These are phyloP conservation scores for Zalerion maritima DNA, from an alignment of 495 filamentous ascomycete genomes.

Conservation along the genomic window DNA sequence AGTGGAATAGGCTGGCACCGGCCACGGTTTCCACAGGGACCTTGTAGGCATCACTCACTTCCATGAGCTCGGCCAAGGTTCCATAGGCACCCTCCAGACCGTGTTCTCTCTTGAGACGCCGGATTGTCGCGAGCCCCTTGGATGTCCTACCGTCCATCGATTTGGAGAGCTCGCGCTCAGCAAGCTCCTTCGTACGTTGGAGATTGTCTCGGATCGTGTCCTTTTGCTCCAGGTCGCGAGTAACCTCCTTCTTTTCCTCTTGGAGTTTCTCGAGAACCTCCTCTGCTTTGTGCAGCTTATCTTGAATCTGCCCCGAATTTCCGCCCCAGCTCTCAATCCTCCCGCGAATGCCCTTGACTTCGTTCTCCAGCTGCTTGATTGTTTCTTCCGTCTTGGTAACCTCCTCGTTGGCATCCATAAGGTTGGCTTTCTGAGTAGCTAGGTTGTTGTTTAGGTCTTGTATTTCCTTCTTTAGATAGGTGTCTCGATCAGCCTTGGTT, in stretches of 20 bases:
- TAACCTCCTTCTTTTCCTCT: slow-evolving; percentile 83
- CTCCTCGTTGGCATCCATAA: slow-evolving; percentile 71
- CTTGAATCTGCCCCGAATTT: slow-evolving; percentile 51
- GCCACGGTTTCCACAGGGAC: slow-evolving; percentile 87
- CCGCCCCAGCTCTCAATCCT: slow-evolving; percentile 66
- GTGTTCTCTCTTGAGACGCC: slow-evolving; percentile 59
- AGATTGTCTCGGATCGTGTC: slow-evolving; percentile 63
- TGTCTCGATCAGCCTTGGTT: slow-evolving; percentile 76
- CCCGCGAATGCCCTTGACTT: slow-evolving; percentile 53
- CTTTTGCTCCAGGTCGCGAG: slow-evolving; percentile 80
- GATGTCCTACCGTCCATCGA: slow-evolving; percentile 84
- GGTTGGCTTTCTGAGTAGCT: slow-evolving; percentile 64
- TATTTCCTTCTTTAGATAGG: slow-evolving; percentile 66
- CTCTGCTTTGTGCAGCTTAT: slow-evolving; percentile 63
- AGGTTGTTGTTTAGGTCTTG: slow-evolving; percentile 63
- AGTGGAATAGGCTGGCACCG: slow-evolving; percentile 87
- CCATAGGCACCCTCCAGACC: slow-evolving; percentile 82
- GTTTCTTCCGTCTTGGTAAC: slow-evolving; percentile 58
- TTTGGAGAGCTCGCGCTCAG: slow-evolving; percentile 61
- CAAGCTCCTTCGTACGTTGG: slow-evolving; percentile 53
- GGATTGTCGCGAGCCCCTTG: slow-evolving; percentile 67
- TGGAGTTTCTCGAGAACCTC: slow-evolving; percentile 64
- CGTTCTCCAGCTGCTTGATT: slow-evolving; percentile 56
- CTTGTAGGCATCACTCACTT: slow-evolving; percentile 71
- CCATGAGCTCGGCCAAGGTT: slow-evolving; percentile 78